Base-by-base conservation (phyloP, 805 yeast genomes). In the Ogataea methanolica region DNA sequence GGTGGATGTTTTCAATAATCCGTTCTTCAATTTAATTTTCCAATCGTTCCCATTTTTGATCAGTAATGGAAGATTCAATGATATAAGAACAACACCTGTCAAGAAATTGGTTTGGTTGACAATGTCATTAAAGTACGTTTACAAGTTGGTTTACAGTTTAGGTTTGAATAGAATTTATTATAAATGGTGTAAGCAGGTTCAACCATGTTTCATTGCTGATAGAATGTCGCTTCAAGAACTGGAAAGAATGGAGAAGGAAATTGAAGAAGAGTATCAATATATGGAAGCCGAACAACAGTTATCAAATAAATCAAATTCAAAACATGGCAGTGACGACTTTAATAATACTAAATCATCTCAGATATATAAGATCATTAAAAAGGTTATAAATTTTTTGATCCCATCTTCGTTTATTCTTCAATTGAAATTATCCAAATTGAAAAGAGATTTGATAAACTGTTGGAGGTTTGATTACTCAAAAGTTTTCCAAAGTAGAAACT, bases 191-290 rank as follows among this genome's bases (percentile, higher is more conserved):
- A 56, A 56, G 37, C 50, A 53, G 15, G 58, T 61, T 1, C 70
- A 65, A 43, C 71, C 72, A 1, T 63, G 62, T 46, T 68, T 68
- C 43, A 52, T 65, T 41, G 67, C 70, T 17, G 70, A 65, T 48
- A 53, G 64, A 31, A 39, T 69, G 8, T 58, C 70, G 1, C 21
- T 55, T 19, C 62, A 55, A 12, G 71, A 67, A 43, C 41, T 65
- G 14, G 62, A 61, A n/a, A 52, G 55, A 21, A 62, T 68, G 11
- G 72, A 69, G 43, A 43, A 46, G 8, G 72, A 68, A 44, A 62
- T 63, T 40, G 50, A 50, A 35, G 55, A 57, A 38, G 67, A 58
- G 41, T 47, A 50, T 39, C 59, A 51, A 31, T 51, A 48, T 21
- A 33, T 48, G 22, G 54, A 52, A 29, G 15, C 42, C 33, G 48